Evolutionary conservation across 495 filamentous ascomycete species (phyloP).

Genomic region (Daldinia loculata): DNA sequence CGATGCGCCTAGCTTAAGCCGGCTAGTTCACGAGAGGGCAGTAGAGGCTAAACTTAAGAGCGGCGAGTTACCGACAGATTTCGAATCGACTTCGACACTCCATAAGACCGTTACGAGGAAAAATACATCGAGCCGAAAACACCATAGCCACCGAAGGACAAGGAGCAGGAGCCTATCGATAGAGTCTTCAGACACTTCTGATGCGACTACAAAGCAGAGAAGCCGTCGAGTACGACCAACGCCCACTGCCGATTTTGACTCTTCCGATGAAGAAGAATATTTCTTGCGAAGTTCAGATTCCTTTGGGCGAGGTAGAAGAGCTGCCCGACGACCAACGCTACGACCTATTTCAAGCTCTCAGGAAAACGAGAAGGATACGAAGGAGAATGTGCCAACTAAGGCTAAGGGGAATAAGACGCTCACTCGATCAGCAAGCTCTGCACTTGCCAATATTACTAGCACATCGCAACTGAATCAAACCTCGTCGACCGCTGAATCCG

Average conservation of each 20-base stretch:
- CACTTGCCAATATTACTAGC: conserved; percentile 23
- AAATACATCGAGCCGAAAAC: conserved; percentile 28
- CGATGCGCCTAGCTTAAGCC: conserved; percentile 40
- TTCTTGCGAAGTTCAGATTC: conserved; percentile 36
- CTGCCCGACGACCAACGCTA: conserved; percentile 30
- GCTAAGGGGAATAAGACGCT: conserved; percentile 6
- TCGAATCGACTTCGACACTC: conserved; percentile 40
- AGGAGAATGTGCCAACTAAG: conserved; percentile 30
- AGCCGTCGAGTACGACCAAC: conserved; percentile 10
- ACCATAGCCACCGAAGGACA: conserved; percentile 40
- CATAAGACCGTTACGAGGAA: conserved; percentile 39
- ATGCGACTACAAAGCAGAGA: conserved; percentile 37
- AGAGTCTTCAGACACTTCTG: conserved; percentile 48
- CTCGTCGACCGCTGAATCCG: background rate
- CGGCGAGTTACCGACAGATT: conserved; percentile 47
- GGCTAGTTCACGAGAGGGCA: conserved; percentile 49
- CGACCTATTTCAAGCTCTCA: conserved; percentile 37
- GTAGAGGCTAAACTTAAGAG: conserved; percentile 52
- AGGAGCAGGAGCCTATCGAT: conserved; percentile 50
- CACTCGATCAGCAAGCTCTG: conserved; percentile 28
- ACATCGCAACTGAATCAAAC: background rate
- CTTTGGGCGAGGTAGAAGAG: conserved; percentile 34
- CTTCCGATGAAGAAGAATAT: conserved; percentile 32
- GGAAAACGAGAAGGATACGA: conserved; percentile 36
- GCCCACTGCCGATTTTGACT: conserved; percentile 33